Conservation (phyloP, 495 filamentous ascomycete species). For the Jackrogersella multiformis region DNA sequence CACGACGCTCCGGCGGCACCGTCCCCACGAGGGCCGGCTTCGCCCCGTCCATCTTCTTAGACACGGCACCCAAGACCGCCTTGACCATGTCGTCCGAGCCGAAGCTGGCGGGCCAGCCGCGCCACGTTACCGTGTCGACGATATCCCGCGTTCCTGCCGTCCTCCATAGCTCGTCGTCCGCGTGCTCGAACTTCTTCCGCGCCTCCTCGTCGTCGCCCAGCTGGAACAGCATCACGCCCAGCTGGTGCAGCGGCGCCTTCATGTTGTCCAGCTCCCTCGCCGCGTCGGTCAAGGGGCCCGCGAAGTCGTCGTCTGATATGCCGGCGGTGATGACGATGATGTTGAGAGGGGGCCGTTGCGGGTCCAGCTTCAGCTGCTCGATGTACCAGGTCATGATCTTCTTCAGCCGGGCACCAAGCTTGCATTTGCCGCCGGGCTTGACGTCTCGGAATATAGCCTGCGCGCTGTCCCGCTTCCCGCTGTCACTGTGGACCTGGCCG, state of each 20-base stretch:
- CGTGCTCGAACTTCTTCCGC: slow-evolving; percentile 34
- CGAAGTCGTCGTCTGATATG: slow-evolving; percentile 30
- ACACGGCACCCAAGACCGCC: slow-evolving; percentile 36
- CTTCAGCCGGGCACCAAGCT: slow-evolving; percentile 24
- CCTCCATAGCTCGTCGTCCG: slow-evolving; percentile 35
- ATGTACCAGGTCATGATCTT: slow-evolving; percentile 36
- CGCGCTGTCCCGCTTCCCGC: slow-evolving; percentile 31
- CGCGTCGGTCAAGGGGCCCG: slow-evolving; percentile 18
- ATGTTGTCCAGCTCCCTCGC: slow-evolving; percentile 31
- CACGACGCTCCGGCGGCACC: slow-evolving; percentile 27
- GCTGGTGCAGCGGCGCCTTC: slow-evolving; percentile 28
- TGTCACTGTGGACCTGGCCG: slow-evolving; percentile 34
- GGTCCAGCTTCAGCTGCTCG: slow-evolving; percentile 36
- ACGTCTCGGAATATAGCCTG: slow-evolving; percentile 34
- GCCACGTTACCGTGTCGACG: slow-evolving; percentile 37
- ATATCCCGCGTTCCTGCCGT: slow-evolving; percentile 30
- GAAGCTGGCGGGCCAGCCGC: slow-evolving; percentile 35
- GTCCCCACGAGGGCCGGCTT: slow-evolving; percentile 31
- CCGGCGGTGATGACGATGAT: slow-evolving; percentile 37
- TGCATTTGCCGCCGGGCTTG: slow-evolving; percentile 35
- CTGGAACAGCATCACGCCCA: slow-evolving; percentile 39
- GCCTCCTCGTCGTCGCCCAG: slow-evolving; percentile 36
- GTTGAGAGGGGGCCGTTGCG: slow-evolving; percentile 34
- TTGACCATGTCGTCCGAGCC: slow-evolving; percentile 38
- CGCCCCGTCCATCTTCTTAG: slow-evolving; percentile 39